phyloP scores from a whole-genome alignment of 441 rosid species.

The Metrosideros polymorpha region DNA sequence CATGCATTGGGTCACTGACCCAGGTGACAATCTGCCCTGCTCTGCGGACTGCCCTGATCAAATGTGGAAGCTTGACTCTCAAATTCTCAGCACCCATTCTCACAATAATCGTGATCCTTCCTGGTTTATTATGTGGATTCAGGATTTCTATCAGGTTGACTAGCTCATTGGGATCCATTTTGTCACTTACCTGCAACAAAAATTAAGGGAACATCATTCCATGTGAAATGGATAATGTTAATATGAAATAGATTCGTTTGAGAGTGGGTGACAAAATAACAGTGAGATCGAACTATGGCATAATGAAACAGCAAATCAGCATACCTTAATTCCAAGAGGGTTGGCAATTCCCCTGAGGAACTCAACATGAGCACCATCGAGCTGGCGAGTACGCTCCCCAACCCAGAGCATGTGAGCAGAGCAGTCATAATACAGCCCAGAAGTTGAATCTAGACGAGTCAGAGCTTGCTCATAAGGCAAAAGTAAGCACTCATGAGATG shows the following conservation, averaged over 20 bases:
- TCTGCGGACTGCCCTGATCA: constrained; percentile 63
- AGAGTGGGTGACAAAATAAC: background rate
- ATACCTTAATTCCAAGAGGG: constrained; percentile 78
- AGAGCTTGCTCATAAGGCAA: constrained; percentile 81
- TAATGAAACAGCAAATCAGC: background rate
- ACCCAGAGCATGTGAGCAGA: constrained; percentile 91
- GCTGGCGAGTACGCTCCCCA: constrained; percentile 78
- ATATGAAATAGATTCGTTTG: background rate
- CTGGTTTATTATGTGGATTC: constrained; percentile 67
- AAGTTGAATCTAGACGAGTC: constrained; percentile 76
- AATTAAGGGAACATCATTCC: background rate
- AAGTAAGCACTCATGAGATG: constrained; percentile 85
- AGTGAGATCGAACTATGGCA: background rate
- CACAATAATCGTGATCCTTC: constrained; percentile 59
- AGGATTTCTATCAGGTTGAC: constrained; percentile 64
- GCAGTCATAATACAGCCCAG: constrained; percentile 78
- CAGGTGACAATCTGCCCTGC: constrained; percentile 80
- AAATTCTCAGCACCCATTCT: constrained; percentile 93
- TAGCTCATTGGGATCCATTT: constrained; percentile 82
- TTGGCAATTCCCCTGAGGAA: constrained; percentile 80
- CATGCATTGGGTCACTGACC: constrained; percentile 91
- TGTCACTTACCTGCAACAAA: constrained; percentile 64
- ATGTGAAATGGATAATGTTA: background rate
- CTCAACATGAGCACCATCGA: constrained; percentile 85
- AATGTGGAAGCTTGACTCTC: constrained; percentile 77